These are phyloP conservation scores for Colletotrichum plurivorum DNA, from an alignment of 2,329 filamentous ascomycete species.

Conservation along the genomic window DNA sequence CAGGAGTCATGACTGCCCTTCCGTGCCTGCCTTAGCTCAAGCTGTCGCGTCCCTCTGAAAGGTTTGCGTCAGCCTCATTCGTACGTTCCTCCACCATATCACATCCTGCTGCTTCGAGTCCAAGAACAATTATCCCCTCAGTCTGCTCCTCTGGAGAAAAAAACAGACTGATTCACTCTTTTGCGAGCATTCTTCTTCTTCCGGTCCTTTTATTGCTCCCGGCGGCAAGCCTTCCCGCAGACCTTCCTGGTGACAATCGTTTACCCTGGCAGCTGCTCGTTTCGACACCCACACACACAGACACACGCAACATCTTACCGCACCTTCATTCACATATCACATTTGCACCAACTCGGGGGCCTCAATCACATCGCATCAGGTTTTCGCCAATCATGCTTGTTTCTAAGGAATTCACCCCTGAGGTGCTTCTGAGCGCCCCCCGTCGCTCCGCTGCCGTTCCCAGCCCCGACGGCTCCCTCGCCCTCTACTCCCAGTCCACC, in stretches of 20 bases:
- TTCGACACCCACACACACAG: background rate
- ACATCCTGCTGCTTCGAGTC: background rate
- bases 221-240: background rate
- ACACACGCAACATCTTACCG: background rate
- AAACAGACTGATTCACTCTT: background rate
- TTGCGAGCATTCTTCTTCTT: background rate
- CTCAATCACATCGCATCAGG: slow-evolving; percentile 1
- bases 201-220: background rate
- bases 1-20: background rate
- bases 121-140: background rate
- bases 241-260: background rate
- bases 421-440: slow-evolving; percentile 49
- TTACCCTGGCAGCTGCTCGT: background rate
- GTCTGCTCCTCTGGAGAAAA: too few relatives aligned
- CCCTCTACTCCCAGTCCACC: slow-evolving; percentile 57
- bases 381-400: slow-evolving; percentile 39
- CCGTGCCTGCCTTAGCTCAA: too few relatives aligned
- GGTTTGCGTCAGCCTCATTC: slow-evolving; percentile 36
- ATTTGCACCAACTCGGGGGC: slow-evolving; percentile 5
- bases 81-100: slow-evolving; percentile 10
- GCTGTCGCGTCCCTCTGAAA: slow-evolving; percentile 29
- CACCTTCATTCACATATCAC: slow-evolving; percentile 2
- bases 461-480: slow-evolving; percentile 56
- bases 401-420: slow-evolving; percentile 48
- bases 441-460: slow-evolving; percentile 53